These are phyloP conservation scores for Hericium erinaceus DNA, from an alignment of 768 basidiomycete species.

Conservation along the genomic window DNA sequence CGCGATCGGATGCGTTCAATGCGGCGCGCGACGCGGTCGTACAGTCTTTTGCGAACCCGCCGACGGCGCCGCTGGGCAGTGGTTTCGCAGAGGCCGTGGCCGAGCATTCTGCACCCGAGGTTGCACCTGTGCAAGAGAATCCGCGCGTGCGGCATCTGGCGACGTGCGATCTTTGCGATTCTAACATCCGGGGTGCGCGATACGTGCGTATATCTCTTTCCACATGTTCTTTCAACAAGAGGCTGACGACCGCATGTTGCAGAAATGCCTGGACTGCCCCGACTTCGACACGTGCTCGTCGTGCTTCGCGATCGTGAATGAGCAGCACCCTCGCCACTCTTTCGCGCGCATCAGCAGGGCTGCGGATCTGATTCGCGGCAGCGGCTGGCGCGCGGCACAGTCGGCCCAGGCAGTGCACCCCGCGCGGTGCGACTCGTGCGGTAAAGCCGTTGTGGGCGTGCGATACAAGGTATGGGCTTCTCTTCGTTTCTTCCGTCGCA, in stretches of 20 bases:
- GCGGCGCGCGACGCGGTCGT: too few relatives aligned
- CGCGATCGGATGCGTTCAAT: too few relatives aligned
- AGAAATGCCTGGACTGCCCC: slow-evolving; percentile 80
- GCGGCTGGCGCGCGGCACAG: slow-evolving; percentile 28
- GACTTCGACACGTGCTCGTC: slow-evolving; percentile 65
- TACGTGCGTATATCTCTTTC: slow-evolving; percentile 43
- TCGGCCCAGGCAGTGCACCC: slow-evolving; percentile 26
- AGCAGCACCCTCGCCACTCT: slow-evolving; percentile 69
- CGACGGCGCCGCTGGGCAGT: too few relatives aligned
- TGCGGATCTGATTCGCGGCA: slow-evolving; percentile 36
- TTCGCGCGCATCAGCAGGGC: slow-evolving; percentile 55
- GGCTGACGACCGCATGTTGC: not conserved
- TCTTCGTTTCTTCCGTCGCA: not conserved
- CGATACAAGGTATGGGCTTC: slow-evolving; percentile 45
- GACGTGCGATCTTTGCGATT: slow-evolving; percentile 71
- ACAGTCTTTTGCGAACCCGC: too few relatives aligned
- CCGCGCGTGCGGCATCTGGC: slow-evolving; percentile 38
- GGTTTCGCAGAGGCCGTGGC: too few relatives aligned
- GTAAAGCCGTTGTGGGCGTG: slow-evolving; percentile 42
- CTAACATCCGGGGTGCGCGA: slow-evolving; percentile 56
- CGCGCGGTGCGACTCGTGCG: slow-evolving; percentile 60
- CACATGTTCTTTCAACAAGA: not conserved
- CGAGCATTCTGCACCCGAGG: too few relatives aligned
- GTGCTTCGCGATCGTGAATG: slow-evolving; percentile 63
- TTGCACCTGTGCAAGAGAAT: too few relatives aligned